These are phyloP conservation scores for Candida corydali DNA, from an alignment of 805 yeast genomes.

Conservation along the genomic window DNA sequence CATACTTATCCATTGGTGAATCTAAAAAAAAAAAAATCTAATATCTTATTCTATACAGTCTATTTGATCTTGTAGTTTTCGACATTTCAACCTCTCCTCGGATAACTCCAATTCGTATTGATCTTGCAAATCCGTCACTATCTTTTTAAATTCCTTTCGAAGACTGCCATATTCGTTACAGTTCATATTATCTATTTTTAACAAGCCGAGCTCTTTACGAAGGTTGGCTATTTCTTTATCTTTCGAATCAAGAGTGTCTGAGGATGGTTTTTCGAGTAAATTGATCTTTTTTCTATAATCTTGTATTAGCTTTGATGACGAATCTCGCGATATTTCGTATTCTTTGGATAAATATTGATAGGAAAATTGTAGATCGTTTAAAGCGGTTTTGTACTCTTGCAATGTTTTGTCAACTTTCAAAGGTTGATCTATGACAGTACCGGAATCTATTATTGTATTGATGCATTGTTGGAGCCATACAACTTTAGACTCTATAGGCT, in stretches of 20 bases:
- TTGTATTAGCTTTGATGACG: conserved; percentile 49
- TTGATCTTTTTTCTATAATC: conserved; percentile 48
- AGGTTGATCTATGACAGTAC: conserved; percentile 1
- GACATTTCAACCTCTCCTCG: conserved; percentile 50
- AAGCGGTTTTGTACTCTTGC: conserved; percentile 50
- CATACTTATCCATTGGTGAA: conserved; percentile 6
- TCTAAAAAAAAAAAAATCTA: background rate
- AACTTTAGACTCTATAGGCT: conserved; percentile 21
- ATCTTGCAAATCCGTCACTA: conserved; percentile 57
- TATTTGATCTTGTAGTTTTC: conserved; percentile 33
- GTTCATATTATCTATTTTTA: conserved; percentile 40
- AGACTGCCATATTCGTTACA: conserved; percentile 35
- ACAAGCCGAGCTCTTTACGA: conserved; percentile 40
- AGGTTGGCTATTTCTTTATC: conserved; percentile 40
- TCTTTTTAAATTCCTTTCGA: conserved; percentile 64
- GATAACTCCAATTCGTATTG: conserved; percentile 56
- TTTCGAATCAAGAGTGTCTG: conserved; percentile 17
- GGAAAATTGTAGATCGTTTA: conserved; percentile 66
- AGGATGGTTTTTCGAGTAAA: conserved; percentile 34
- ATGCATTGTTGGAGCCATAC: conserved; percentile 40
- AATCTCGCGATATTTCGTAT: conserved; percentile 60
- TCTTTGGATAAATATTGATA: conserved; percentile 66
- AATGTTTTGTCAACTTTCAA: conserved; percentile 16
- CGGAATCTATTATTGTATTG: conserved; percentile 15
- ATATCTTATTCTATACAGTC: background rate